phyloP scores from a whole-genome alignment of 139 green algal species.

The Choricystis sp. region DNA sequence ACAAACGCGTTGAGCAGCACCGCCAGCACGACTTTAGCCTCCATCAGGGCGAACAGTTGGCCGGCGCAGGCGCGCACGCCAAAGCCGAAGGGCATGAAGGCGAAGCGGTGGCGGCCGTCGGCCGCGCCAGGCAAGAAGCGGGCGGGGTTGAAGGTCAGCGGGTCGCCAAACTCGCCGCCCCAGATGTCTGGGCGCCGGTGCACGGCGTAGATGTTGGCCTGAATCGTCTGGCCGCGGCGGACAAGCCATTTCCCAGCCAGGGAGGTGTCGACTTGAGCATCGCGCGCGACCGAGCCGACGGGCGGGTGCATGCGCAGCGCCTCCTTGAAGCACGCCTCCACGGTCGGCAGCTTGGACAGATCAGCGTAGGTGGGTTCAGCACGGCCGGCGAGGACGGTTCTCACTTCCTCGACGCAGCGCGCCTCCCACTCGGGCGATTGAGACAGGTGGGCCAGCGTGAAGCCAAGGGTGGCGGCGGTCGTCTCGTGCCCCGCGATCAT shows the following conservation, averaged over 20 bases:
- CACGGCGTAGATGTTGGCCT: constrained; percentile 11
- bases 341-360: constrained; percentile 9
- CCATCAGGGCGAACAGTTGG: constrained; percentile 5
- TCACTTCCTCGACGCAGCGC: background rate
- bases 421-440: background rate
- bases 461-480: constrained; percentile 4
- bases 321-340: constrained; percentile 15
- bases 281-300: constrained; percentile 2
- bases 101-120: constrained; percentile 7
- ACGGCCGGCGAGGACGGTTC: constrained; percentile 4
- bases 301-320: constrained; percentile 14
- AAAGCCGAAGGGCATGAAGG: constrained; percentile 6
- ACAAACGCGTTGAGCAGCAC: background rate
- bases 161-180: constrained; percentile 7
- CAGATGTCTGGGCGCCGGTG: constrained; percentile 12
- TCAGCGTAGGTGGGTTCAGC: constrained; percentile 8
- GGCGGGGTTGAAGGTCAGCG: constrained; percentile 8
- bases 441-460: background rate
- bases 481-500: constrained; percentile 11
- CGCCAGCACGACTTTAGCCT: background rate
- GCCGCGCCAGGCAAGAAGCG: constrained; percentile 10
- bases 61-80: constrained; percentile 9
- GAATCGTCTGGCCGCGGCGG: constrained; percentile 10
- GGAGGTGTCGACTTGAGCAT: constrained; percentile 3
- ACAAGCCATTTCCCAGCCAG: constrained; percentile 9